These are phyloP conservation scores for Bisporella sp. DNA, from an alignment of 2,329 filamentous ascomycete species.

Conservation along the genomic window DNA sequence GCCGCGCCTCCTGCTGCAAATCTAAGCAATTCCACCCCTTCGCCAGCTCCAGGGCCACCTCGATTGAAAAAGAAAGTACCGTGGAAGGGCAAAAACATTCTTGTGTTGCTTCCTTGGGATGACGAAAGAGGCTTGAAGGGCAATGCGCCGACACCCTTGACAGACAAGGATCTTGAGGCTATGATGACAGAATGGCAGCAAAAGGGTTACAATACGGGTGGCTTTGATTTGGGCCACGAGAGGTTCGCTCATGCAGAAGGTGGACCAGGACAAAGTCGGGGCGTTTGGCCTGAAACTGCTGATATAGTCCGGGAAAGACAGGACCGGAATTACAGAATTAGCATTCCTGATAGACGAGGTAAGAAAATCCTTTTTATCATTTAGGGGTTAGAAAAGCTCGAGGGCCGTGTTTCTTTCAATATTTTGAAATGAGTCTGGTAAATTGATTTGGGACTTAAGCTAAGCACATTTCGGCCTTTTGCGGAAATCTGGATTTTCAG, in stretches of 20 bases:
- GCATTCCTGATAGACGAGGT: slow-evolving; percentile 47
- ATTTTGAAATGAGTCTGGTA: no score
- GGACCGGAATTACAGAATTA: slow-evolving; percentile 49
- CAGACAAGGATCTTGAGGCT: slow-evolving; percentile 45
- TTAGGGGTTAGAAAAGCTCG: background rate
- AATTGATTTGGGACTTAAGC: no score
- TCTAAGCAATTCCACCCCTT: slow-evolving; percentile 10
- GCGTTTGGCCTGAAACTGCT: slow-evolving; percentile 57
- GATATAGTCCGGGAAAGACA: slow-evolving; percentile 51
- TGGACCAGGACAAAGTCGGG: slow-evolving; percentile 49
- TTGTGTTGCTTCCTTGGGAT: slow-evolving; percentile 62
- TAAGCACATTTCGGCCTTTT: no score
- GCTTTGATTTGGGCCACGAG: slow-evolving; percentile 56
- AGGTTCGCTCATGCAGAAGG: slow-evolving; percentile 12
- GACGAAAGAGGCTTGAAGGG: slow-evolving; percentile 56
- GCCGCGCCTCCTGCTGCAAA: slow-evolving; percentile 10
- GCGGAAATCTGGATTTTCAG: no score
- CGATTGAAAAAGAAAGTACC: slow-evolving; percentile 62
- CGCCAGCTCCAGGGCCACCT: slow-evolving; percentile 39
- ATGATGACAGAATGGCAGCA: slow-evolving; percentile 63
- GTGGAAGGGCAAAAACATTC: slow-evolving; percentile 69
- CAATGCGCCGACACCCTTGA: slow-evolving; percentile 46
- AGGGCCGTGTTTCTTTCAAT: background rate
- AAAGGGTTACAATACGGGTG: slow-evolving; percentile 60
- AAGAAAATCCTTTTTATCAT: slow-evolving; percentile 7